These are phyloP conservation scores for Exserohilum turcica DNA, from an alignment of 2,329 filamentous ascomycete genomes.

Conservation along the genomic window DNA sequence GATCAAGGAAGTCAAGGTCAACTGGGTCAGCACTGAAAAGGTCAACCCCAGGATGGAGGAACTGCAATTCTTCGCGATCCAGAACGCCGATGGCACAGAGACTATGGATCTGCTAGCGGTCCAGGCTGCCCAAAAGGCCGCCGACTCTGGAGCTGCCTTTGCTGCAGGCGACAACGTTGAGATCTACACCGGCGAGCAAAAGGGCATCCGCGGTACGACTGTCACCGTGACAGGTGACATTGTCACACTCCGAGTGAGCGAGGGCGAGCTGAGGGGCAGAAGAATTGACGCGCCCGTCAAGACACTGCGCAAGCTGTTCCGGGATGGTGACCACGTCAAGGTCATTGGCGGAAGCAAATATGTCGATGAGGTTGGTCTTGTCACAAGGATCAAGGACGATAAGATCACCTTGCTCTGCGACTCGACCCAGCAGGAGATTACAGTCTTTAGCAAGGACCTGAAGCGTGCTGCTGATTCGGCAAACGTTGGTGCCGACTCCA, in stretches of 20 bases:
- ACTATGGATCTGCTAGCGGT: slow-evolving; percentile 91
- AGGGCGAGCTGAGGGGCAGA: slow-evolving; percentile 81
- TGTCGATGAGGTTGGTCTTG: slow-evolving; percentile 94
- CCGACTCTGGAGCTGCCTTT: slow-evolving; percentile 80
- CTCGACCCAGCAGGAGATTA: slow-evolving; percentile 90
- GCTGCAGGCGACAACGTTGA: slow-evolving; percentile 95
- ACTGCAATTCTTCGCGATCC: slow-evolving; percentile 89
- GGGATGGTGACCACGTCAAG: slow-evolving; percentile 94
- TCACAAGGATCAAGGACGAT: slow-evolving; percentile 91
- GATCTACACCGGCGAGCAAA: slow-evolving; percentile 93
- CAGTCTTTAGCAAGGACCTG: slow-evolving; percentile 96
- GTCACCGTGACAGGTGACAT: slow-evolving; percentile 89
- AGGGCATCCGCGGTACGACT: slow-evolving; percentile 84
- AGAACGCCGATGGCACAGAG: slow-evolving; percentile 88
- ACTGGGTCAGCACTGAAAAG: slow-evolving; percentile 81
- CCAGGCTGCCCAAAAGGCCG: slow-evolving; percentile 86
- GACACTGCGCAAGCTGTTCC: slow-evolving; percentile 89
- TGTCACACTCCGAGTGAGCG: slow-evolving; percentile 82
- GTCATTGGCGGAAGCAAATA: slow-evolving; percentile 96
- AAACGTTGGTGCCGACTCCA: slow-evolving; percentile 80
- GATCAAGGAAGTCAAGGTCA: slow-evolving; percentile 91
- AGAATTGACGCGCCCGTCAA: slow-evolving; percentile 91
- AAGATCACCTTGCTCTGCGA: slow-evolving; percentile 92
- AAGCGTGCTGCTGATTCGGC: slow-evolving; percentile 92
- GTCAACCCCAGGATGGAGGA: slow-evolving; percentile 94